phyloP scores from a whole-genome alignment of 164 flowering plant genomes.

The Umbilicus rupestris region DNA sequence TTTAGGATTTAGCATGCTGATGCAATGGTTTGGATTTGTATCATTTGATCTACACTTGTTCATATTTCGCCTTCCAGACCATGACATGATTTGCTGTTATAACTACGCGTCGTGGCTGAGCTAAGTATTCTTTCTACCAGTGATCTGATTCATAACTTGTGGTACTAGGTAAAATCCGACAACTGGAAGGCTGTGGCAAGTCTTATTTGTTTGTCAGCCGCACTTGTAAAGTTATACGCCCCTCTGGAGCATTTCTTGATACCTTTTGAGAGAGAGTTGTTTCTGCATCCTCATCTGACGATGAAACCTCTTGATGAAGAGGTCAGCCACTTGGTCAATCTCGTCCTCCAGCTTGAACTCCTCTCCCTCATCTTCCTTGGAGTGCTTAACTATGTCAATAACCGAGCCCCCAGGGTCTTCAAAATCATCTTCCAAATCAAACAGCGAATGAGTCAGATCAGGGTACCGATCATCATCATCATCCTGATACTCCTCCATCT shows the following conservation, averaged over 20 bases:
- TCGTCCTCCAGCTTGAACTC: constrained; percentile 32
- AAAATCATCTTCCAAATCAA: constrained; percentile 12
- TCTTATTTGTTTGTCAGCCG: background rate
- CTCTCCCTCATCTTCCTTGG: constrained; percentile 23
- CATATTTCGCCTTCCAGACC: too few relatives aligned
- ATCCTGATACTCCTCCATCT: background rate
- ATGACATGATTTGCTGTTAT: too few relatives aligned
- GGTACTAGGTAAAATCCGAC: too few relatives aligned
- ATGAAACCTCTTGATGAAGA: constrained; percentile 33
- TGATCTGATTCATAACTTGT: too few relatives aligned
- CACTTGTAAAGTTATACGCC: background rate
- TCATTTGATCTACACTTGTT: too few relatives aligned
- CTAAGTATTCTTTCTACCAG: too few relatives aligned
- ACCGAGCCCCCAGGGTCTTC: constrained; percentile 21
- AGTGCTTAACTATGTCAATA: constrained; percentile 28
- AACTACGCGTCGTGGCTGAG: too few relatives aligned
- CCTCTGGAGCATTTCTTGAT: constrained; percentile 15
- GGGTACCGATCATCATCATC: constrained; percentile 18
- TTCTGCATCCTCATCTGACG: constrained; percentile 31
- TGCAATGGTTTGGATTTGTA: too few relatives aligned
- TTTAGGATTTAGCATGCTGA: too few relatives aligned
- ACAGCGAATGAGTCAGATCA: constrained; percentile 25
- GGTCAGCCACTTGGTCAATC: constrained; percentile 33
- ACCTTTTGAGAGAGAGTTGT: constrained; percentile 20
- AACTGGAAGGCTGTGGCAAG: too few relatives aligned